A percentile compares a stretch with the other conserved stretches of the same genome.
Conservation (phyloP, 805 yeast genomes). For the Saccharomycopsis babjevae region DNA sequence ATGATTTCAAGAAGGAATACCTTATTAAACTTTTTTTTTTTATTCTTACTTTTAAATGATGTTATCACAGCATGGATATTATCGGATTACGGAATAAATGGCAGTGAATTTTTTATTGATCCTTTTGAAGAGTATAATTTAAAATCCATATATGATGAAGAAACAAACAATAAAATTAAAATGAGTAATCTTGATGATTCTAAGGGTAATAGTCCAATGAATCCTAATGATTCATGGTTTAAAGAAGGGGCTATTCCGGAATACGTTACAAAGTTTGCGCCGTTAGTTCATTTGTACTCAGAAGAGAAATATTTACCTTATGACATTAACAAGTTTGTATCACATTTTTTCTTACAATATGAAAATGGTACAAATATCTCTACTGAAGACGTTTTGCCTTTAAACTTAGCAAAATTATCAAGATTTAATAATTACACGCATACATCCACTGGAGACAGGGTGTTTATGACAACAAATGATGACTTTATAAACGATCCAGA, state of each 20-base stretch:
- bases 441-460: conserved; percentile 24
- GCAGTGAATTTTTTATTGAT: conserved; percentile 3
- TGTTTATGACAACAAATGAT: conserved; percentile 54
- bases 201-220: neutral
- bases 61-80: neutral
- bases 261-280: conserved; percentile 57
- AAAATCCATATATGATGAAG: neutral
- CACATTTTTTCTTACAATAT: conserved; percentile 50
- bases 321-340: conserved; percentile 60
- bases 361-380: conserved; percentile 36
- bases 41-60: neutral
- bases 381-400: conserved; percentile 22
- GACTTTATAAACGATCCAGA: conserved; percentile 69
- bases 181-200: neutral
- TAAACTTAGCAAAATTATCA: conserved; percentile 22
- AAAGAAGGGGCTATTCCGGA: conserved; percentile 48
- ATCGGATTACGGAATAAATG: neutral
- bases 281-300: conserved; percentile 75
- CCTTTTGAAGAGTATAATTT: conserved; percentile 11
- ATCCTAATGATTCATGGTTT: neutral
- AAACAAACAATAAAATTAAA: neutral
- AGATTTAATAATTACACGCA: conserved; percentile 25
- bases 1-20: neutral
- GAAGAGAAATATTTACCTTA: conserved; percentile 85
- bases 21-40: neutral